Base-by-base conservation (phyloP, 2,329 filamentous ascomycete species). In the Zalaria obscura region DNA sequence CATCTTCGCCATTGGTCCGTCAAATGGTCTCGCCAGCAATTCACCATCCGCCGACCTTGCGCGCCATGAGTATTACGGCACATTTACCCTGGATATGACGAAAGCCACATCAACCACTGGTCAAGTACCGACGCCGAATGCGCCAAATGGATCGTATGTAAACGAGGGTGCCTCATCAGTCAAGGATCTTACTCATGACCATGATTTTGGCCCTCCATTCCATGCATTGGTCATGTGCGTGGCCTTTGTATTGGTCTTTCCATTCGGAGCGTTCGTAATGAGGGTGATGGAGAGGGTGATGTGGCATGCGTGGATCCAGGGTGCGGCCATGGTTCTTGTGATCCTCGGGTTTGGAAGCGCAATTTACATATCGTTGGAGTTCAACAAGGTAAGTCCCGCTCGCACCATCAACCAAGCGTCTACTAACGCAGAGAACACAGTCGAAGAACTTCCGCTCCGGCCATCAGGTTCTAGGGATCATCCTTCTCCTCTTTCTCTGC, bases 381-480 rank as follows among this genome's bases (percentile, higher is more conserved):
- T 55, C 46, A 64, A 63, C 40, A 57, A 59, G 46, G 63, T 65
- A 56, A 49, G 59, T 51, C 36, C 25, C 29, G 7, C 29, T 32
- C 29, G 29, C 29, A 32, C 29, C 29, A 32, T 32, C 7, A 32
- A 11, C 11, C 28, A 9, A 5, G 6, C 25, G 35, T 41, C 27
- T 4, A n/a, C 27, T 44, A n/a, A 32, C 29, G 25, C 18, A 18
- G 18, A 18, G 18, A 18, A 18, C 18, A 18, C 48, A 67, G 57
- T 65, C 63, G 34, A 62, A 62, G 43, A 41, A 51, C 42, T 68
- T 62, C 57, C 58, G 49, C 45, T 60, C 66, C 5, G 52, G 61
- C 3, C 68, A 71, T 51, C 68, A 72, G 46, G 59, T 70, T 47
- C 43, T 69, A 40, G 67, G 67, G 25, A 58, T 70, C 35, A 37